phyloP scores from a whole-genome alignment of 495 filamentous ascomycete species.

The Sphaerosporella brunnea region DNA sequence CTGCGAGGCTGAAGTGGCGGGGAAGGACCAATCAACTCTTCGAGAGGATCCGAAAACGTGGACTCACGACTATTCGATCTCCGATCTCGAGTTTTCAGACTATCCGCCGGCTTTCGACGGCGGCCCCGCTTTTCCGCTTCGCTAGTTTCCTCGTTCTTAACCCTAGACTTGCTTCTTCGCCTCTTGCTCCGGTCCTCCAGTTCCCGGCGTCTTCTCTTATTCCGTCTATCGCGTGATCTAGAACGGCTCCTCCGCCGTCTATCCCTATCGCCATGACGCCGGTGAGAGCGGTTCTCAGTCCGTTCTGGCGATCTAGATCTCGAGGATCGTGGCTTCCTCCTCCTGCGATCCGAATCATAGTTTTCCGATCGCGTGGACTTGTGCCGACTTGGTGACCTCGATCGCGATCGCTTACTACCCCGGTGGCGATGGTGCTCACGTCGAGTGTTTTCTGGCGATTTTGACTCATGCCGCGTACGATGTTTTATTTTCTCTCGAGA shows the following conservation, averaged over 20 bases:
- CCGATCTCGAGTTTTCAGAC: neutral
- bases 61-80: neutral
- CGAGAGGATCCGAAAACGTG: conserved; percentile 48
- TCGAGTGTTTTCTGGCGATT: too few species aligned
- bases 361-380: conserved; percentile 24
- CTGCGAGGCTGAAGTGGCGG: conserved; percentile 34
- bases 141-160: neutral
- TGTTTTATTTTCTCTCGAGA: too few species aligned
- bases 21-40: conserved; percentile 71
- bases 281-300: neutral
- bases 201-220: neutral
- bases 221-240: neutral
- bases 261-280: conserved; percentile 9
- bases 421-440: conserved; percentile 23
- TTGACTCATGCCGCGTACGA: too few species aligned
- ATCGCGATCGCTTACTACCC: conserved; percentile 11
- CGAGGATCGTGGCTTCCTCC: conserved; percentile 25
- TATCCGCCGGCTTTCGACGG: neutral
- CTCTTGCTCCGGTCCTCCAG: neutral
- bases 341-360: conserved; percentile 28
- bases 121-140: neutral
- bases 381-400: conserved; percentile 2
- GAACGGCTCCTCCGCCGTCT: conserved; percentile 15
- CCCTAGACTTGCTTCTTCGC: conserved; percentile 1
- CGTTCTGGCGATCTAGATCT: conserved; percentile 11